Evolutionary conservation across 768 basidiomycete genomes (phyloP).

Genomic region (Psilocybe sp.): DNA sequence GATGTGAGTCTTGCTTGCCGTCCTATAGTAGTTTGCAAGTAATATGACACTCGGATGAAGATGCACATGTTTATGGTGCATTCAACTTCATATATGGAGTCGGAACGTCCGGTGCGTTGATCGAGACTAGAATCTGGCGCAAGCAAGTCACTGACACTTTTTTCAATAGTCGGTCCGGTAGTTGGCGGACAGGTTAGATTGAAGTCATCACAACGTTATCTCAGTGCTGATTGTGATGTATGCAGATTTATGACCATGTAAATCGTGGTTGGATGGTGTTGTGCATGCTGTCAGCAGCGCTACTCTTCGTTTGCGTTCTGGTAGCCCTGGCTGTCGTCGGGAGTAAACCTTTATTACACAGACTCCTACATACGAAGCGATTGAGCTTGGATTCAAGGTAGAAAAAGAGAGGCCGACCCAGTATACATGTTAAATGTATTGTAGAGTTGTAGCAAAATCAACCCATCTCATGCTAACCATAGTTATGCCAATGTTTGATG

Average conservation of each 20-base stretch:
- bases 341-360: slow-evolving; percentile 33
- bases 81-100: slow-evolving; percentile 72
- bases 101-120: slow-evolving; percentile 53
- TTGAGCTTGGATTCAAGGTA: background rate
- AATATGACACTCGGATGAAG: slow-evolving; percentile 30
- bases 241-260: slow-evolving; percentile 58
- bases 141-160: slow-evolving; percentile 1
- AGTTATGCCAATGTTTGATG: too few relatives aligned
- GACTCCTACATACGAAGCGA: slow-evolving; percentile 8
- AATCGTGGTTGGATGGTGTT: slow-evolving; percentile 59
- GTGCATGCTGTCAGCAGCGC: slow-evolving; percentile 43
- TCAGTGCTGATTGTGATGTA: background rate
- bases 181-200: slow-evolving; percentile 60
- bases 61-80: slow-evolving; percentile 71
- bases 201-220: background rate
- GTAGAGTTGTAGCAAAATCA: too few relatives aligned
- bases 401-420: background rate
- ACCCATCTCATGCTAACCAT: too few relatives aligned
- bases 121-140: background rate
- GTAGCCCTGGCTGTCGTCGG: slow-evolving; percentile 50
- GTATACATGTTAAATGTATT: background rate
- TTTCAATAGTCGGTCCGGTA: slow-evolving; percentile 59
- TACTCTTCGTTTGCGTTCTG: slow-evolving; percentile 36
- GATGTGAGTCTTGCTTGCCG: slow-evolving; percentile 44
- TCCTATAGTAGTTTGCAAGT: background rate